These are phyloP conservation scores for Eimeria brunetti DNA, from an alignment of 169 alveolate genomes.

Conservation along the genomic window DNA sequence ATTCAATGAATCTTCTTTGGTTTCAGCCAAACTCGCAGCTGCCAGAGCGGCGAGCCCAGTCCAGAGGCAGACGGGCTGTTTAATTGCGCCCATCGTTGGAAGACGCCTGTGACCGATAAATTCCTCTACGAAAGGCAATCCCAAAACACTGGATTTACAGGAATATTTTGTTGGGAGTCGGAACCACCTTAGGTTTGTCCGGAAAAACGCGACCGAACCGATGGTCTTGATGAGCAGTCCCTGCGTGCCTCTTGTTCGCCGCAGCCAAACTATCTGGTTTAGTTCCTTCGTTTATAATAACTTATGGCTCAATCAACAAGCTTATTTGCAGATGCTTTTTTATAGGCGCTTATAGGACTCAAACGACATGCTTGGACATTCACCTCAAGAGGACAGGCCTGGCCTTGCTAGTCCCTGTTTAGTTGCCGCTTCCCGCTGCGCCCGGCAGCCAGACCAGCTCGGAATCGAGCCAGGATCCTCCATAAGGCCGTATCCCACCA, in stretches of 20 bases:
- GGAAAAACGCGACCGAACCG: neutral
- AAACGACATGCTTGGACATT: neutral
- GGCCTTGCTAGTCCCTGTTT: neutral
- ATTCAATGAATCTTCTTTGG: neutral
- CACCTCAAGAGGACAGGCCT: too few relatives aligned
- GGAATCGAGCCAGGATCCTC: neutral
- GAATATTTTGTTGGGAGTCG: neutral
- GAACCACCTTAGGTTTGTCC: neutral
- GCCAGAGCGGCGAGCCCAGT: slow-evolving; percentile 7
- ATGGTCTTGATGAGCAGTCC: neutral
- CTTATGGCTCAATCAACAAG: neutral
- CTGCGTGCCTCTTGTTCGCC: neutral
- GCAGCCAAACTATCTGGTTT: neutral
- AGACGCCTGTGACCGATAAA: neutral
- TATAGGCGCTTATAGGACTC: neutral
- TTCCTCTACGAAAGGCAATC: neutral
- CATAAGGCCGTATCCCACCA: neutral
- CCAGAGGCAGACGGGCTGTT: neutral
- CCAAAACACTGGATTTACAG: neutral
- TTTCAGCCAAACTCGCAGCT: neutral
- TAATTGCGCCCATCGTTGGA: neutral
- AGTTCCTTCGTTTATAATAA: neutral
- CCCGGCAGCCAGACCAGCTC: neutral
- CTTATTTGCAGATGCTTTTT: neutral
- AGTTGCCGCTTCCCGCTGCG: neutral